Evolutionary conservation across 768 basidiomycete genomes (phyloP).

Genomic region (Brasilioporus rufonigricans): DNA sequence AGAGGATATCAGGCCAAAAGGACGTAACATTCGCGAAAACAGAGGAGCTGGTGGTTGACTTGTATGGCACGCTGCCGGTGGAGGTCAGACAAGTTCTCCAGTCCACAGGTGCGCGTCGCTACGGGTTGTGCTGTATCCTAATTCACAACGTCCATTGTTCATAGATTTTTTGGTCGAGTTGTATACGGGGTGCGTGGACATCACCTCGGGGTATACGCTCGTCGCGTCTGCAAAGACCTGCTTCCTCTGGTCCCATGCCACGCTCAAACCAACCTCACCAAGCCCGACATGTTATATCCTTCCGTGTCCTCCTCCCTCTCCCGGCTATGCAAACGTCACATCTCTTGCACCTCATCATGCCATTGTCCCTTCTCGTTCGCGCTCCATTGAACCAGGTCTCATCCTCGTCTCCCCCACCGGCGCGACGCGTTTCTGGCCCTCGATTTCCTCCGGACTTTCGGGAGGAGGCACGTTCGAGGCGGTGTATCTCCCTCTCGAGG

Average conservation of each 20-base stretch:
- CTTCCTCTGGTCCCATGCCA: constrained; percentile 83
- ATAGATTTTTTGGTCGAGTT: constrained; percentile 69
- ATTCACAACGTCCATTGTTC: not conserved
- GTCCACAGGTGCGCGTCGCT: constrained; percentile 50
- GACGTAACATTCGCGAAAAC: constrained; percentile 65
- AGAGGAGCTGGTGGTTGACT: constrained; percentile 61
- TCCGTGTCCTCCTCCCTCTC: constrained; percentile 55
- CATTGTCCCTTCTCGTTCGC: constrained; percentile 61
- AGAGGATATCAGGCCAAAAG: constrained; percentile 34
- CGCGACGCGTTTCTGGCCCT: constrained; percentile 83
- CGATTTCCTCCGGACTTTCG: constrained; percentile 78
- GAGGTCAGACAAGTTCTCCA: constrained; percentile 73
- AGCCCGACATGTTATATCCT: constrained; percentile 81
- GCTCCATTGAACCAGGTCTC: constrained; percentile 71
- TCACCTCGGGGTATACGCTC: constrained; percentile 69
- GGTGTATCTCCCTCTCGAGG: constrained; percentile 43
- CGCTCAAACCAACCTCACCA: constrained; percentile 54
- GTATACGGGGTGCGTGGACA: constrained; percentile 71
- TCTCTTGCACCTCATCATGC: constrained; percentile 49
- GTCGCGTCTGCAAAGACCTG: constrained; percentile 70
- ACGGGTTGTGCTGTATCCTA: not conserved
- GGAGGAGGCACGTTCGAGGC: constrained; percentile 65
- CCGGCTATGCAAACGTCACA: constrained; percentile 42
- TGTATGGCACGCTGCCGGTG: constrained; percentile 68
- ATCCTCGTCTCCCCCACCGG: constrained; percentile 74